Evolutionary conservation across 495 filamentous ascomycete species (phyloP).

Genomic region (Xylaria sp.): DNA sequence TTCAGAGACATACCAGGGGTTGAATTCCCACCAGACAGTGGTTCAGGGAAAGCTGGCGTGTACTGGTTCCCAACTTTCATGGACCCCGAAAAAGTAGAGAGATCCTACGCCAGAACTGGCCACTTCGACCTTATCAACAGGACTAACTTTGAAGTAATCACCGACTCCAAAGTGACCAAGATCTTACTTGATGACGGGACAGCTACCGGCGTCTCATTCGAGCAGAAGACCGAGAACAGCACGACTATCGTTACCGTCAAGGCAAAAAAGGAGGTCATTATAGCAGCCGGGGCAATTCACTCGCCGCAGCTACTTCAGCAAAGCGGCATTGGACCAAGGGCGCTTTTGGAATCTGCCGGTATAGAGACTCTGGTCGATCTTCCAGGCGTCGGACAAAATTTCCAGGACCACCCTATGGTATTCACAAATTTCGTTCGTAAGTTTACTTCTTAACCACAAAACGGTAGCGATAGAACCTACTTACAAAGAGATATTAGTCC

Average conservation of each 20-base stretch:
- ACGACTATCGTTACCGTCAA: constrained; percentile 39
- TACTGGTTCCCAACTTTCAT: constrained; percentile 56
- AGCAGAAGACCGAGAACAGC: constrained; percentile 28
- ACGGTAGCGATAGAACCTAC: background rate
- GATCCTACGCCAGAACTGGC: constrained; percentile 51
- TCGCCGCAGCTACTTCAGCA: constrained; percentile 65
- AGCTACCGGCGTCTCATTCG: constrained; percentile 47
- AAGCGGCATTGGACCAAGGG: constrained; percentile 61
- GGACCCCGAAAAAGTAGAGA: constrained; percentile 46
- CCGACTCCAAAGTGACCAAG: constrained; percentile 47
- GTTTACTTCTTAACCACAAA: constrained; percentile 8
- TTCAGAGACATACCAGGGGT: constrained; percentile 50
- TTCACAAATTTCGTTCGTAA: constrained; percentile 43
- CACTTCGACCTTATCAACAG: constrained; percentile 45
- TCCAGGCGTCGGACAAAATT: constrained; percentile 65
- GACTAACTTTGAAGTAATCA: constrained; percentile 48
- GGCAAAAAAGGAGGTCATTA: constrained; percentile 62
- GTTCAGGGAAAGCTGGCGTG: constrained; percentile 48
- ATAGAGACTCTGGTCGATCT: constrained; percentile 58
- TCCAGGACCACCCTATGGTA: constrained; percentile 62
- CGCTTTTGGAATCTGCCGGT: constrained; percentile 51
- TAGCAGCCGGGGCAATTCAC: constrained; percentile 65
- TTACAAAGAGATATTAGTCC: constrained; percentile 35
- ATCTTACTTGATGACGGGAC: constrained; percentile 45
- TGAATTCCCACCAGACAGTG: constrained; percentile 50